Evolutionary conservation across 108 stramenopile genomes (phyloP), one percentile per base, ranked within the genome.

Genomic region (Chaetoceros muelleri): DNA sequence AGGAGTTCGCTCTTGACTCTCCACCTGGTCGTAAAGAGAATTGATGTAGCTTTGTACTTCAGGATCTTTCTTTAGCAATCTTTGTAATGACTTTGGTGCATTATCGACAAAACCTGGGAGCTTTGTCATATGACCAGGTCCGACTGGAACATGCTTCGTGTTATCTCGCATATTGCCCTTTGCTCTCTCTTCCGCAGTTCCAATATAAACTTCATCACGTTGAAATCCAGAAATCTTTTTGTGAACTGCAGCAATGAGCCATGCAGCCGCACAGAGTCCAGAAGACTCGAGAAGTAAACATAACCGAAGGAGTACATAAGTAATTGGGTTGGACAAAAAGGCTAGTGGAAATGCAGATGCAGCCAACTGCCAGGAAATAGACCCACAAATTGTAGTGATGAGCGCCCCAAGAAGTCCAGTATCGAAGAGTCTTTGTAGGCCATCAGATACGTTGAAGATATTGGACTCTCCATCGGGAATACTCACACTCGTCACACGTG

Each of bases 181-280:
- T 13, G 66, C 62, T 61, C 82, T 75, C 34, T 81, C 75, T 57
- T 81, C 75, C 17, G 79, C 71, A 26, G 82, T 79, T 56, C 81
- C 81, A 61, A 81, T 56, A 53, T 79, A 82, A 10, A 82, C 78
- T 52, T 82, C 83, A 57, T 85, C 83, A 50, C 66, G 71, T 65
- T 85, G 70, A 55, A 72, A 71, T 5, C 60, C 57, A 50, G 53
- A 44, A 40, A 69, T 46, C 53, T 60, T 58, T 64, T 74, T 79
- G 30, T 71, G 56, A 62, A 79, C 51, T n/a, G 44, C 29, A 19
- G 80, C 84, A 45, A 85, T 50, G 27, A 81, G 75, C 80, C 80
- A 85, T 23, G 78, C 68, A 24, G 66, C 72, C 40, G 54, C 44
- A 51, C 80, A 81, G 44, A 81, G 29, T 46, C 80, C 80, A 53